Evolutionary conservation across 768 basidiomycete genomes (phyloP).

Genomic region (Boletus sp.): DNA sequence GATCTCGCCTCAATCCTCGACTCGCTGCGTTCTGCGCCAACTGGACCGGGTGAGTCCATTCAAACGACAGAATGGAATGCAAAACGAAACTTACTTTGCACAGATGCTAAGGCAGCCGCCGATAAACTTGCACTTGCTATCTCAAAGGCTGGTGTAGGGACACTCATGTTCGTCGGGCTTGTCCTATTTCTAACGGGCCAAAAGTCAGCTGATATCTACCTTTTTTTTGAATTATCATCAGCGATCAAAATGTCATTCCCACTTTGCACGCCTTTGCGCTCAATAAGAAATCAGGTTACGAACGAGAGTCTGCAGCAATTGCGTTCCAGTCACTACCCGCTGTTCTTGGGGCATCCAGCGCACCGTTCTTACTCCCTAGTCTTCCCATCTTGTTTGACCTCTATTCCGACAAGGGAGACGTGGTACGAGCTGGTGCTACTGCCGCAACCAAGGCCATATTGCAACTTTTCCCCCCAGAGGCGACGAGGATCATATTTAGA

Average conservation of each 20-base stretch:
- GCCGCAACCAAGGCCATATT: slow-evolving; percentile 80
- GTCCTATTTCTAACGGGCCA: neutral
- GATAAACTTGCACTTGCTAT: slow-evolving; percentile 76
- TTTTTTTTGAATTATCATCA: slow-evolving; percentile 25
- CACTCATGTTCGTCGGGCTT: slow-evolving; percentile 48
- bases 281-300: slow-evolving; percentile 85
- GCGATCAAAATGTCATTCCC: slow-evolving; percentile 59
- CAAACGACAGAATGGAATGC: neutral
- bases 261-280: slow-evolving; percentile 66
- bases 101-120: slow-evolving; percentile 82
- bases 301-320: slow-evolving; percentile 83
- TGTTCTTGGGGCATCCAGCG: slow-evolving; percentile 65
- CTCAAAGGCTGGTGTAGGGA: slow-evolving; percentile 56
- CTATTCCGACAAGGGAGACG: slow-evolving; percentile 92
- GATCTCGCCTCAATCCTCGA: slow-evolving; percentile 44
- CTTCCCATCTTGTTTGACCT: slow-evolving; percentile 78
- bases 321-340: slow-evolving; percentile 73
- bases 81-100: slow-evolving; percentile 4
- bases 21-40: slow-evolving; percentile 54
- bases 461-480: slow-evolving; percentile 80
- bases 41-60: slow-evolving; percentile 49
- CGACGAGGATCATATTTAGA: slow-evolving; percentile 64
- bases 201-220: slow-evolving; percentile 13
- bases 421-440: slow-evolving; percentile 79
- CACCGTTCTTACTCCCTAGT: slow-evolving; percentile 72